Evolutionary conservation across 495 filamentous ascomycete genomes (phyloP).

Genomic region (Chaetomium tenue): DNA sequence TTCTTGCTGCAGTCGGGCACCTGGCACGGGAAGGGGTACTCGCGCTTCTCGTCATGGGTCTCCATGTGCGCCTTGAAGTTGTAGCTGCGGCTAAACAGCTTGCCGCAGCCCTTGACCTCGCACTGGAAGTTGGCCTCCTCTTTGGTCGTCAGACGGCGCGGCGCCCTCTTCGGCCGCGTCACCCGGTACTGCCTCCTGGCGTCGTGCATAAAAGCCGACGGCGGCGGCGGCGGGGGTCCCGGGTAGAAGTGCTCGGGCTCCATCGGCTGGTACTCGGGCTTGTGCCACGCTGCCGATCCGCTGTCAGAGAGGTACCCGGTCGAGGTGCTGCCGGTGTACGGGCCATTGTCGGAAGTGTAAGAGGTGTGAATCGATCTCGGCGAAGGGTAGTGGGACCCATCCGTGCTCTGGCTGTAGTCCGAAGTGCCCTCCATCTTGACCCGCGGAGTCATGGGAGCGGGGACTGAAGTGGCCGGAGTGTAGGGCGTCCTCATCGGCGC

Average conservation of each 20-base stretch:
- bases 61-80: constrained; percentile 91
- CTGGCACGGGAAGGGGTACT: constrained; percentile 67
- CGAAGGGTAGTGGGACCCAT: constrained; percentile 50
- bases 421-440: constrained; percentile 52
- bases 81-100: constrained; percentile 80
- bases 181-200: constrained; percentile 40
- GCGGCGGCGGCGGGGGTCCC: constrained; percentile 28
- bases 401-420: constrained; percentile 43
- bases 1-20: constrained; percentile 64
- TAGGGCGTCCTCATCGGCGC: constrained; percentile 39
- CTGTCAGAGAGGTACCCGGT: constrained; percentile 52
- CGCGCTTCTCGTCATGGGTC: constrained; percentile 75
- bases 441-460: constrained; percentile 41
- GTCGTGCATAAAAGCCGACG: constrained; percentile 34
- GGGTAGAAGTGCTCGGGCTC: constrained; percentile 46
- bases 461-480: constrained; percentile 37
- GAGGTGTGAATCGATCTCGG: constrained; percentile 46
- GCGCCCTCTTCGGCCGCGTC: constrained; percentile 44
- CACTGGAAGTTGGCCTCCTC: constrained; percentile 79
- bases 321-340: constrained; percentile 38
- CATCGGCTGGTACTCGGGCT: constrained; percentile 46
- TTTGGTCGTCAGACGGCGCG: constrained; percentile 62
- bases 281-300: constrained; percentile 49
- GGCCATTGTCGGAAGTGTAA: constrained; percentile 39
- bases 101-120: constrained; percentile 65